Percentiles rank a stretch among this genome's conserved stretches.
These are phyloP conservation scores for Silene coronaria DNA, from an alignment of 179 eudicot species.

Conservation along the genomic window DNA sequence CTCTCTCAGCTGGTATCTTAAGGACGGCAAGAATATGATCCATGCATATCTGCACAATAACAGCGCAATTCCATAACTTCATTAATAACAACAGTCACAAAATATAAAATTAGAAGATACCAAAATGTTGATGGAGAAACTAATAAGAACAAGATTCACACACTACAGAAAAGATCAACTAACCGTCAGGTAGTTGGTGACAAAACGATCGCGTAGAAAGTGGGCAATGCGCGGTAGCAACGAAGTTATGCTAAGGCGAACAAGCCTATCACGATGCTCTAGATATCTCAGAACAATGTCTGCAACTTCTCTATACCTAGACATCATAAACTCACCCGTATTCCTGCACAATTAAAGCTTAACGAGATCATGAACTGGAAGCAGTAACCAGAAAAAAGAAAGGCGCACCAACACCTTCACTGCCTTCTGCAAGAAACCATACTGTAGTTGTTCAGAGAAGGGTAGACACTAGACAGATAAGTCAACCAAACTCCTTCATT, in stretches of 20 bases:
- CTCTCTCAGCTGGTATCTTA: constrained; percentile 85
- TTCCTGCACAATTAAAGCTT: constrained; percentile 48
- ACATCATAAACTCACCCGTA: constrained; percentile 99
- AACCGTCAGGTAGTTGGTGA: constrained; percentile 80
- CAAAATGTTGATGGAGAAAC: neutral
- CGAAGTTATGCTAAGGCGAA: constrained; percentile 97
- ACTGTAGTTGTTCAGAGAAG: neutral
- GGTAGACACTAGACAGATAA: neutral
- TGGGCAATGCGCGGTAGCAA: constrained; percentile 96
- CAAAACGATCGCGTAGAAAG: constrained; percentile 96
- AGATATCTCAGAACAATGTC: constrained; percentile 93
- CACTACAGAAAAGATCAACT: constrained; percentile 18
- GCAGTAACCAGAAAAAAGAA: neutral
- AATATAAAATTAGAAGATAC: neutral
- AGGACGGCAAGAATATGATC: constrained; percentile 91
- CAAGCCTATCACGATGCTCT: constrained; percentile 93
- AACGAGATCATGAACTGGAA: constrained; percentile 8
- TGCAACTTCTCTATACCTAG: constrained; percentile 95
- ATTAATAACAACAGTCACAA: neutral
- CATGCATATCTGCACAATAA: constrained; percentile 75
- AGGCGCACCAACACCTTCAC: constrained; percentile 1
- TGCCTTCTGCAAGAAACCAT: too few species aligned
- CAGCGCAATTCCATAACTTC: constrained; percentile 9
- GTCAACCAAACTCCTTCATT: constrained; percentile 6
- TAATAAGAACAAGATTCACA: constrained; percentile 6